Percentiles rank a stretch among this genome's conserved stretches.
Evolutionary conservation across 2,329 filamentous ascomycete genomes (phyloP).

Genomic region (Onygenales sp.): DNA sequence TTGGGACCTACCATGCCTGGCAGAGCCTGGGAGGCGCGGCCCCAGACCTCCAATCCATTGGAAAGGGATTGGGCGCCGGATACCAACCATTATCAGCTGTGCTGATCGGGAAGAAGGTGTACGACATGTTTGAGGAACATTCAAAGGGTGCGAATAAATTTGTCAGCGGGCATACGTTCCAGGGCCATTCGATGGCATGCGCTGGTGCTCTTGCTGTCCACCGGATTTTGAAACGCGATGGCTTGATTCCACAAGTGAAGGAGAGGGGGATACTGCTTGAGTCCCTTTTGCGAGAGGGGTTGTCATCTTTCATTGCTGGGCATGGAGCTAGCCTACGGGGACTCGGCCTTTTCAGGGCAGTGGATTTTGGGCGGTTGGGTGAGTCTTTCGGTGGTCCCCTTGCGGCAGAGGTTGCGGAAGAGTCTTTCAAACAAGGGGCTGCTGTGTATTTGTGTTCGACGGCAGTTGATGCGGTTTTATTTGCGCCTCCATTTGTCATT

Average conservation of each 20-base stretch:
- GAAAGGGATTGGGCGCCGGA: slow-evolving; percentile 47
- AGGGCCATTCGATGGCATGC: slow-evolving; percentile 45
- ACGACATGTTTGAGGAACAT: slow-evolving; percentile 30
- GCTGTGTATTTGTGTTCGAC: slow-evolving; percentile 4
- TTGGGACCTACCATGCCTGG: slow-evolving; percentile 47
- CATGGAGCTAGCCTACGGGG: background rate
- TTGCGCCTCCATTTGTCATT: slow-evolving; percentile 3
- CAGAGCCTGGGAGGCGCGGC: slow-evolving; percentile 41
- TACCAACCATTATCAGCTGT: slow-evolving; percentile 45
- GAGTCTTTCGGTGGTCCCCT: background rate
- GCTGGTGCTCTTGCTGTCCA: slow-evolving; percentile 44
- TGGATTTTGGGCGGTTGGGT: slow-evolving; percentile 1
- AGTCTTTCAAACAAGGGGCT: slow-evolving; percentile 1
- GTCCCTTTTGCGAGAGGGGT: background rate
- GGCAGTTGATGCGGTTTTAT: slow-evolving; percentile 1
- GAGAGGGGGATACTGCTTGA: slow-evolving; percentile 15
- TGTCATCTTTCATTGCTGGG: background rate
- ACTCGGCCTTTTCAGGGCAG: slow-evolving; percentile 1
- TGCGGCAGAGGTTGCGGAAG: background rate
- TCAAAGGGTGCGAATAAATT: slow-evolving; percentile 35
- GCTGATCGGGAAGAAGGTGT: slow-evolving; percentile 38
- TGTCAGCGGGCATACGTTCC: slow-evolving; percentile 49
- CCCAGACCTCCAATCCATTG: slow-evolving; percentile 49
- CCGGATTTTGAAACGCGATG: slow-evolving; percentile 41
- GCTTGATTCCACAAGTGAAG: slow-evolving; percentile 36